Evolutionary conservation across 2,329 filamentous ascomycete species (phyloP), one percentile per base, ranked within the genome.

Genomic region (Fusarium succisae): DNA sequence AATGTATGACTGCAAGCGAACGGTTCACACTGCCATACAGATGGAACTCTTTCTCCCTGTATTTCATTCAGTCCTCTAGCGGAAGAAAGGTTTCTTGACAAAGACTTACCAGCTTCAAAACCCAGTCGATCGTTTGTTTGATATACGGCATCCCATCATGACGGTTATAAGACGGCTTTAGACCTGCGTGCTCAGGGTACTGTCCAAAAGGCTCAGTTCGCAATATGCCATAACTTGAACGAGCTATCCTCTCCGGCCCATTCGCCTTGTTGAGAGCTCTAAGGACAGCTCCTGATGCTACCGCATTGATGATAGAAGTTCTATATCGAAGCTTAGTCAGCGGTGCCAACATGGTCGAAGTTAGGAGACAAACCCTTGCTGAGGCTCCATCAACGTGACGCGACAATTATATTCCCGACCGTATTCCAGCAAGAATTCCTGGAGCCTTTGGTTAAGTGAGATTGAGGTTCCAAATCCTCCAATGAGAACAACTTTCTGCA

Each of bases 11-110:
- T 61, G 14, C 58, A 61, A 0, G 14, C 3, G 0, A 64, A 48
- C 0, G 54, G 24, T 3, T 59, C n/a, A 22, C 35, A 50, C 8
- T 50, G 8, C 62, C 62, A 59, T 22, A 35, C 37, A 0, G 44
- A 26, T 2, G 35, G 37, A 17, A 66, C 38, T 6, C 1, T 14
- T 8, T 30, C 5, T 10, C 48, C 60, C 63, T 66, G 26, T 9
- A 5, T 0, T 20, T 2, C 0, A 4, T 11, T 67, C 1, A 65
- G 37, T 6, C 9, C 7, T 17, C 14, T 2, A 4, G 1, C 2
- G 5, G 1, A 13, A 8, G 0, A 5, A 20, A 6, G 6, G 0
- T 8, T 2, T 17, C 0, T 5, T 7, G 22, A 35, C 0, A 35
- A 2, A 8, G 8, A 6, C 59, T 12, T 7, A 65, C 64, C 7